Percentiles rank a stretch among this genome's conserved stretches.
Evolutionary conservation across 2,329 filamentous ascomycete genomes (phyloP).

Genomic region (Fusarium decemcellulare): DNA sequence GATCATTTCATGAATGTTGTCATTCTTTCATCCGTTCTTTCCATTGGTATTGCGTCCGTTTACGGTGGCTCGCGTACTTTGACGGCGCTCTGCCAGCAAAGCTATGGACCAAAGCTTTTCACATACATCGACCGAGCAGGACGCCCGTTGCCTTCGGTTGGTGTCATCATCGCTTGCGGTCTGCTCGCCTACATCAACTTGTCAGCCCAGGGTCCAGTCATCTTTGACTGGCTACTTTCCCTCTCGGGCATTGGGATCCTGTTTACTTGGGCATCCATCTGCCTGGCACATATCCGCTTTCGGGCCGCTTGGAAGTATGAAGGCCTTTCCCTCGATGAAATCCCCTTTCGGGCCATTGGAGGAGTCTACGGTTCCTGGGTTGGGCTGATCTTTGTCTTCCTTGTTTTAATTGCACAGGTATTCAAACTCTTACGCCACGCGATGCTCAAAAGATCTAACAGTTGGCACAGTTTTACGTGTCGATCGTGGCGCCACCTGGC

Average conservation of each 20-base stretch:
- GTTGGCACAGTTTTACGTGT: no score
- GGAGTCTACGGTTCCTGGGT: conserved; percentile 74
- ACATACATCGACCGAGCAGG: conserved; percentile 66
- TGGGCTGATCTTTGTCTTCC: conserved; percentile 67
- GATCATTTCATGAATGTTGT: conserved; percentile 66
- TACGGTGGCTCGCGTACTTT: conserved; percentile 68
- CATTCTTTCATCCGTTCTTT: conserved; percentile 66
- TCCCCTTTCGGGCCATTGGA: conserved; percentile 68
- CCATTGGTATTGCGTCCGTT: conserved; percentile 65
- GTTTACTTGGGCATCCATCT: conserved; percentile 76
- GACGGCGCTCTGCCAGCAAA: conserved; percentile 67
- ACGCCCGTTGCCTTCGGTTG: conserved; percentile 61
- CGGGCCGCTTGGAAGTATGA: conserved; percentile 70
- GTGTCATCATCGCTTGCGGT: conserved; percentile 59
- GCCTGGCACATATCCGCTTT: conserved; percentile 73
- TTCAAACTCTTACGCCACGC: not conserved
- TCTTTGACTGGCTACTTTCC: conserved; percentile 75
- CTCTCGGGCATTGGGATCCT: conserved; percentile 72
- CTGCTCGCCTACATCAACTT: conserved; percentile 62
- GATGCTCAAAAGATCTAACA: no score
- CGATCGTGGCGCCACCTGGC: conserved; percentile 46
- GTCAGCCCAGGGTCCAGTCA: conserved; percentile 58
- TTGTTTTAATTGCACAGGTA: conserved; percentile 65
- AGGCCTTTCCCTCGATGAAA: conserved; percentile 72
- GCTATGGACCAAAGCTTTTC: conserved; percentile 66